These are phyloP conservation scores for Phytophthora tubulina DNA, from an alignment of 352 stramenopile genomes.

Conservation along the genomic window DNA sequence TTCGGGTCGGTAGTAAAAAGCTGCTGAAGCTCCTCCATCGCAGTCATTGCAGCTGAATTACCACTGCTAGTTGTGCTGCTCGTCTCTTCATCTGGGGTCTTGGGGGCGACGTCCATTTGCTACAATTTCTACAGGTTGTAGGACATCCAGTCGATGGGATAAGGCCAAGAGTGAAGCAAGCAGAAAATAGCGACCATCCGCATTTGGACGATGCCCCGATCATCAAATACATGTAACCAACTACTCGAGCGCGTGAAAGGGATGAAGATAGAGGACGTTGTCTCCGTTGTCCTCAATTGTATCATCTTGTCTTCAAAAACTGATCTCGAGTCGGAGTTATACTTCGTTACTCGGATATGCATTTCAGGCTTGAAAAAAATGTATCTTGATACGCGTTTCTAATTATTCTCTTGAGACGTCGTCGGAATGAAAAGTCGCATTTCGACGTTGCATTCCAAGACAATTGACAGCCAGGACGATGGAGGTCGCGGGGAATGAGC, in stretches of 20 bases:
- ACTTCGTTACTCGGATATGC: too few species aligned
- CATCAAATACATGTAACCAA: constrained; percentile 29
- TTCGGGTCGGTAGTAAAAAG: constrained; percentile 45
- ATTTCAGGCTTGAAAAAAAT: too few species aligned
- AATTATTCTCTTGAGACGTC: neutral
- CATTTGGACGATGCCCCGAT: constrained; percentile 26
- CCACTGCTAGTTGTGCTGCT: constrained; percentile 34
- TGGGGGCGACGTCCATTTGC: constrained; percentile 25
- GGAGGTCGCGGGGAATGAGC: constrained; percentile 44
- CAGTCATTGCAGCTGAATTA: constrained; percentile 42
- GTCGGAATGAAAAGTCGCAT: constrained; percentile 40
- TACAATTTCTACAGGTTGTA: constrained; percentile 9
- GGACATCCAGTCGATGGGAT: constrained; percentile 30
- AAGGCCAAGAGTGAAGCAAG: constrained; percentile 20
- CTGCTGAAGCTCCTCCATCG: constrained; percentile 62
- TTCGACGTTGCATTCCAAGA: constrained; percentile 2
- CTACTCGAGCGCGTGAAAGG: neutral
- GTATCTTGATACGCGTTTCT: too few species aligned
- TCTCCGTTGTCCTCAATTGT: constrained; percentile 9
- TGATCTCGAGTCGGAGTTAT: neutral
- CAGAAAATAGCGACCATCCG: constrained; percentile 38
- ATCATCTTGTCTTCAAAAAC: neutral
- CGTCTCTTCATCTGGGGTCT: constrained; percentile 24
- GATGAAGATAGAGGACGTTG: neutral
- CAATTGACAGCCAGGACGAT: constrained; percentile 21